Evolutionary conservation across 495 filamentous ascomycete genomes (phyloP).

Genomic region (Letharia lupina): DNA sequence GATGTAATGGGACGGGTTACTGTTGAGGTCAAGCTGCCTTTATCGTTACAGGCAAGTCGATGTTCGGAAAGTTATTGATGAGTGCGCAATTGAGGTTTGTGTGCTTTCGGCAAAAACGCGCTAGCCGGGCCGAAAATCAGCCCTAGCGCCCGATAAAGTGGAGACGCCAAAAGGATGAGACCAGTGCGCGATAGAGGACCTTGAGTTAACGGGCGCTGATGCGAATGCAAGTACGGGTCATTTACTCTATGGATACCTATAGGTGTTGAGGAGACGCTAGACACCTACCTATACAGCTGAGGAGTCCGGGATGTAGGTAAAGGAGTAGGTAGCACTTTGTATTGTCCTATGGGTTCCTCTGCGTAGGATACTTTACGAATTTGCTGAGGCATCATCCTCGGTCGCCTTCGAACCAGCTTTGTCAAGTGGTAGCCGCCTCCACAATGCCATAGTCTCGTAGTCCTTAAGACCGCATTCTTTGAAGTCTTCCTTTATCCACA

Average conservation of each 20-base stretch:
- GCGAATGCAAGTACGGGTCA: not conserved
- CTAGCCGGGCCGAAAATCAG: conserved; percentile 15
- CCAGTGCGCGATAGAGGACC: not conserved
- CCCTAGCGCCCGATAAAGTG: not conserved
- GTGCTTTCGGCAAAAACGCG: conserved; percentile 18
- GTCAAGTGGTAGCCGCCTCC: not conserved
- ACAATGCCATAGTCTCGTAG: conserved; percentile 9
- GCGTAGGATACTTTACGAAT: not conserved
- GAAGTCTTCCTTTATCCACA: conserved; percentile 23
- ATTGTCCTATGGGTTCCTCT: not conserved
- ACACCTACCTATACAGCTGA: not conserved
- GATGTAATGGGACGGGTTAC: conserved; percentile 33
- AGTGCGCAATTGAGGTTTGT: conserved; percentile 19
- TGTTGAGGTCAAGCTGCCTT: conserved; percentile 35
- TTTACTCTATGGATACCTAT: not conserved
- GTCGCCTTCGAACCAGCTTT: not conserved
- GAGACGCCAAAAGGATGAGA: too few relatives aligned
- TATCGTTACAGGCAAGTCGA: conserved; percentile 41
- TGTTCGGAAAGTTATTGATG: conserved; percentile 38
- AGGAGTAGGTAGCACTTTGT: not conserved
- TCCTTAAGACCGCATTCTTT: conserved; percentile 4
- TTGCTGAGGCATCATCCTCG: not conserved
- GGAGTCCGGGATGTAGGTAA: not conserved
- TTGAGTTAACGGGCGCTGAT: not conserved
- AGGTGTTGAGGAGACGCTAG: not conserved